These are phyloP conservation scores for Hypericum perforatum DNA, from an alignment of 345 rosid species.

Conservation along the genomic window DNA sequence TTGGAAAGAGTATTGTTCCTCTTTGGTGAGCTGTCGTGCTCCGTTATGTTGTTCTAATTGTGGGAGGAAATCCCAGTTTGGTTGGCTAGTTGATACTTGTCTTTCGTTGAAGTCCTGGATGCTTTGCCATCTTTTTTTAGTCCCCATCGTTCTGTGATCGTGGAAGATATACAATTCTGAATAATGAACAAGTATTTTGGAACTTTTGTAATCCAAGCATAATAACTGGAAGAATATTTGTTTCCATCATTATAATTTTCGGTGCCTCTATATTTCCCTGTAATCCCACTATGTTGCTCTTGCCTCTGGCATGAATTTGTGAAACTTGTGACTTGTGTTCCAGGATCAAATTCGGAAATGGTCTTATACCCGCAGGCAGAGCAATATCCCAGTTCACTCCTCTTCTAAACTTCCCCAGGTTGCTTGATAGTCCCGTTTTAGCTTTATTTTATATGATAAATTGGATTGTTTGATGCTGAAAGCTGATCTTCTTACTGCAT, in stretches of 20 bases:
- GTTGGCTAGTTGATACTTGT: neutral
- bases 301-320: conserved; percentile 2
- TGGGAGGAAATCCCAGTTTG: neutral
- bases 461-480: neutral
- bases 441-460: conserved; percentile 3
- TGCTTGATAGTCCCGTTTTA: conserved; percentile 2
- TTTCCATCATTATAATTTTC: no score
- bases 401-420: conserved; percentile 21
- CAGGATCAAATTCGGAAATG: conserved; percentile 27
- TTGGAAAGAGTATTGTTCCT: conserved; percentile 56
- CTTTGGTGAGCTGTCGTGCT: conserved; percentile 28
- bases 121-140: no score
- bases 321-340: conserved; percentile 9
- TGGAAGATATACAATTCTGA: no score
- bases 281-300: neutral
- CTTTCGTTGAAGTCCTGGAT: no score
- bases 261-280: neutral
- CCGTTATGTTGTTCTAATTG: neutral
- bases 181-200: no score
- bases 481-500: neutral
- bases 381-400: conserved; percentile 12
- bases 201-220: no score
- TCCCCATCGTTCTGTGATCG: no score
- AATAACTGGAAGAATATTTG: no score
- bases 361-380: conserved; percentile 6